These are phyloP conservation scores for Umbilicaria muhlenbergii DNA, from an alignment of 495 filamentous ascomycete genomes.

Conservation along the genomic window DNA sequence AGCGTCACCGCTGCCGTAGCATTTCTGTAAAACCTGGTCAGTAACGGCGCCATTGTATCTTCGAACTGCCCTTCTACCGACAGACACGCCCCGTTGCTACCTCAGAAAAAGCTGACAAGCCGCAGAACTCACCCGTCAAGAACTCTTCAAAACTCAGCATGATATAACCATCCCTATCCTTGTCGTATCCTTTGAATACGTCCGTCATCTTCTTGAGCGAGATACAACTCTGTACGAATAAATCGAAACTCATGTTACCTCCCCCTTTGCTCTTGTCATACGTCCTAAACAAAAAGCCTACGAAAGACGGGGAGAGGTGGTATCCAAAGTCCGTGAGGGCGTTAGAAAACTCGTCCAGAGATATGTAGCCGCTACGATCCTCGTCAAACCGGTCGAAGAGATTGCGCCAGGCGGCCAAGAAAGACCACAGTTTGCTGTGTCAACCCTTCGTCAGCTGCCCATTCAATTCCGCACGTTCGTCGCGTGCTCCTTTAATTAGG, in stretches of 20 bases:
- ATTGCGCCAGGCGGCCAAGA: slow-evolving; percentile 81
- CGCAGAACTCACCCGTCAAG: slow-evolving; percentile 38
- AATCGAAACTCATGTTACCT: slow-evolving; percentile 77
- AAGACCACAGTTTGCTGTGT: slow-evolving; percentile 67
- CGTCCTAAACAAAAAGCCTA: slow-evolving; percentile 61
- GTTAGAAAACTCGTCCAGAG: slow-evolving; percentile 71
- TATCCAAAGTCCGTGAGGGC: slow-evolving; percentile 93
- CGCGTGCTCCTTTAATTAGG: neutral
- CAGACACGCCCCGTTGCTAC: too few relatives aligned
- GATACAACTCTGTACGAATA: slow-evolving; percentile 97
- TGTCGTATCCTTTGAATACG: slow-evolving; percentile 97
- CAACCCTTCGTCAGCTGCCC: neutral
- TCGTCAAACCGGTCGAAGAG: slow-evolving; percentile 94
- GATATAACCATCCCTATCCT: slow-evolving; percentile 87
- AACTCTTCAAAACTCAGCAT: slow-evolving; percentile 73
- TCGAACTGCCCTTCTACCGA: too few relatives aligned
- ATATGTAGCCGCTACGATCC: slow-evolving; percentile 77
- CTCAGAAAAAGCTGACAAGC: too few relatives aligned
- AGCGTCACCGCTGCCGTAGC: too few relatives aligned
- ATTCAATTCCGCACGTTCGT: neutral
- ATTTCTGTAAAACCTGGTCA: too few relatives aligned
- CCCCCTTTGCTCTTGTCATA: slow-evolving; percentile 40
- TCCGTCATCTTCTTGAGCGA: slow-evolving; percentile 95
- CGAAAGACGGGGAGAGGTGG: slow-evolving; percentile 66
- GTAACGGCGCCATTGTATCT: too few relatives aligned